Percentiles rank a stretch among this genome's conserved stretches.
These are phyloP conservation scores for Kewa caespitosa DNA, from an alignment of 179 eudicot species.

Conservation along the genomic window DNA sequence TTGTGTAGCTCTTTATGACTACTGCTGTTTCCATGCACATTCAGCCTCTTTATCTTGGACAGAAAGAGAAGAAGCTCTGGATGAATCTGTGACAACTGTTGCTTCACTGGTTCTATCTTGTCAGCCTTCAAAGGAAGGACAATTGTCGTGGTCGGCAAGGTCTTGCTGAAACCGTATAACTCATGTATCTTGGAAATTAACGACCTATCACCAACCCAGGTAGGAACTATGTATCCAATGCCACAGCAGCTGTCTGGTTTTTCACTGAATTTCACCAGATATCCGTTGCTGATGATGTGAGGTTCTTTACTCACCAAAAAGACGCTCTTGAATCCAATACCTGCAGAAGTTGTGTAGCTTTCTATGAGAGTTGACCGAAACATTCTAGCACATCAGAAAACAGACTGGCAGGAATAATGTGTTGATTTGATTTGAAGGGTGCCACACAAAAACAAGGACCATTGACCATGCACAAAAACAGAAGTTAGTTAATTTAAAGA, in stretches of 20 bases:
- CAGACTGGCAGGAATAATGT: too few species aligned
- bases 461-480: too few species aligned
- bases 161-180: conserved; percentile 30
- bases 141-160: conserved; percentile 38
- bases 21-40: conserved; percentile 18
- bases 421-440: too few species aligned
- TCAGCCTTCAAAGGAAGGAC: conserved; percentile 41
- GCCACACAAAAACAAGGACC: too few species aligned
- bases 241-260: conserved; percentile 31
- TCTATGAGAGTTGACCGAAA: too few species aligned
- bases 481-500: too few species aligned
- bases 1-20: neutral
- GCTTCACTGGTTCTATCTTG: conserved; percentile 30
- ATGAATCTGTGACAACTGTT: conserved; percentile 34
- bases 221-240: conserved; percentile 41
- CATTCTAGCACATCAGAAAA: too few species aligned
- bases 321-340: conserved; percentile 49
- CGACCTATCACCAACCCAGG: conserved; percentile 30
- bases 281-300: conserved; percentile 42
- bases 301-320: conserved; percentile 35
- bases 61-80: conserved; percentile 44
- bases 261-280: conserved; percentile 37
- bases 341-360: too few species aligned
- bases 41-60: conserved; percentile 31
- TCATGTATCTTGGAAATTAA: conserved; percentile 24